phyloP scores from a whole-genome alignment of 202 grass and related monocot species.

The Panicum hallii region DNA sequence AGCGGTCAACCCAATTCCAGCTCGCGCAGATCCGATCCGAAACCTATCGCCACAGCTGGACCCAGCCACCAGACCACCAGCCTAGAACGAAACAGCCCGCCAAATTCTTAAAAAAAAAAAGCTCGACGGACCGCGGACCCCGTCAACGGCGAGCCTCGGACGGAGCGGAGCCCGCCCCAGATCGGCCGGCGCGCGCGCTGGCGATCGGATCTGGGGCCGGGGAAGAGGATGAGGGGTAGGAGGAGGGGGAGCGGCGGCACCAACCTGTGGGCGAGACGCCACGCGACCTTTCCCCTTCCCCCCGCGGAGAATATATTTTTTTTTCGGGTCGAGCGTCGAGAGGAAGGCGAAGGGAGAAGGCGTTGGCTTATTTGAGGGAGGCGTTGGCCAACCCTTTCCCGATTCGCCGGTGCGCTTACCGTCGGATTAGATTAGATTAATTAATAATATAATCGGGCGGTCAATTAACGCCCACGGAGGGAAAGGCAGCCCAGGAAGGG shows the following conservation, averaged over 20 bases:
- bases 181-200: neutral
- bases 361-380: neutral
- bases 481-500: no score
- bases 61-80: neutral
- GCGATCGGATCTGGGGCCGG: conserved; percentile 40
- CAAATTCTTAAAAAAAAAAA: neutral
- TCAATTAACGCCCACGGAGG: neutral
- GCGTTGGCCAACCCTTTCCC: conserved; percentile 5
- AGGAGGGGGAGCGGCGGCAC: conserved; percentile 9
- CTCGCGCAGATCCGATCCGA: conserved; percentile 24
- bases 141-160: neutral
- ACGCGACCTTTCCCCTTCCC: conserved; percentile 24
- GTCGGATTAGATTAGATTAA: neutral
- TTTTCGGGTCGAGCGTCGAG: no score
- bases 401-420: neutral
- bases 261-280: conserved; percentile 58
- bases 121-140: no score
- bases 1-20: neutral
- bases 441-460: neutral
- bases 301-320: neutral
- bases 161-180: neutral
- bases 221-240: no score
- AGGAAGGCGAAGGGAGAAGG: neutral
- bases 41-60: neutral
- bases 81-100: neutral